Evolutionary conservation across 257 asterid genomes (phyloP).

Genomic region (Penstemon davidsonii): DNA sequence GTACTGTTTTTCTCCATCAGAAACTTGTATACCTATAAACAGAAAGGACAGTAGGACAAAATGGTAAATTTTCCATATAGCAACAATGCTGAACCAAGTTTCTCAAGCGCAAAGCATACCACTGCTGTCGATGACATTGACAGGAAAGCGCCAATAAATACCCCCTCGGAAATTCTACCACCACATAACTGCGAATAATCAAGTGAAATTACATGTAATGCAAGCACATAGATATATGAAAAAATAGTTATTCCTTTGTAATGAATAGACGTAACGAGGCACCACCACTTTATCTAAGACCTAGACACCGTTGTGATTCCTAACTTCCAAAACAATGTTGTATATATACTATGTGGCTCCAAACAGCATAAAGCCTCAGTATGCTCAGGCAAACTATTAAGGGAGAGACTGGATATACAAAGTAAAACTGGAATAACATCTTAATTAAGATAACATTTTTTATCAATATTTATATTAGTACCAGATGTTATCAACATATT

Average conservation of each 20-base stretch:
- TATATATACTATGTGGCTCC: neutral
- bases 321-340: neutral
- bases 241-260: neutral
- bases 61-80: conserved; percentile 4
- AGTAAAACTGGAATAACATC: neutral
- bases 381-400: neutral
- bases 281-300: neutral
- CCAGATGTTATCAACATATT: neutral
- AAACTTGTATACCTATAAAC: conserved; percentile 53
- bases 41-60: conserved; percentile 15
- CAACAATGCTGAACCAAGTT: conserved; percentile 24
- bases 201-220: conserved; percentile 23
- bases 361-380: conserved; percentile 1
- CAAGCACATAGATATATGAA: conserved; percentile 13
- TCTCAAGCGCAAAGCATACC: conserved; percentile 47
- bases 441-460: neutral
- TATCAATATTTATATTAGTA: neutral
- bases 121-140: conserved; percentile 99
- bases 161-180: conserved; percentile 92
- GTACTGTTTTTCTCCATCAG: conserved; percentile 86
- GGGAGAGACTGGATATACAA: neutral
- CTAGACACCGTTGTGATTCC: neutral
- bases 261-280: conserved; percentile 1
- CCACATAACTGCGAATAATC: conserved; percentile 80
- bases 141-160: conserved; percentile 91